A percentile compares a stretch with the other conserved stretches of the same genome.
These are phyloP conservation scores for Labyrinthula sp. DNA, from an alignment of 352 stramenopile species.

Conservation along the genomic window DNA sequence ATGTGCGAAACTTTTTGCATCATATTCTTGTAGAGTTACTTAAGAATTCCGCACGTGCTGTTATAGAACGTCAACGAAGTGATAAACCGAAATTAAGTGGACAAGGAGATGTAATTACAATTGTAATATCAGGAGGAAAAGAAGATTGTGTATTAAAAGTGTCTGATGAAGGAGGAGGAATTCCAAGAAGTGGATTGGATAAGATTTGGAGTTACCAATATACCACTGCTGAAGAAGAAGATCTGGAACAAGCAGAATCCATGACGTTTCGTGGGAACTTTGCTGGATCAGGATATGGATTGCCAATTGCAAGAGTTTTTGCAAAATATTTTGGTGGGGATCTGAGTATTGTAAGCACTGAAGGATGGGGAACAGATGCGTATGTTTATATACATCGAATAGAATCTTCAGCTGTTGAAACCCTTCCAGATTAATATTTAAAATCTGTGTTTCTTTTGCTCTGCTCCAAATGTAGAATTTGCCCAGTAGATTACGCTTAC, in stretches of 20 bases:
- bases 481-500: too few relatives aligned
- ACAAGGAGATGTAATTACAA: slow-evolving; percentile 91
- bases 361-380: slow-evolving; percentile 67
- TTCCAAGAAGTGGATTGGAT: slow-evolving; percentile 59
- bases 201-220: slow-evolving; percentile 75
- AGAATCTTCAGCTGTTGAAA: slow-evolving; percentile 8
- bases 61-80: too few relatives aligned
- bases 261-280: slow-evolving; percentile 29
- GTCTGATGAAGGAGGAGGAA: slow-evolving; percentile 65
- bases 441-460: too few relatives aligned
- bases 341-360: slow-evolving; percentile 71
- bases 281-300: slow-evolving; percentile 53
- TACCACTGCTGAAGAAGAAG: slow-evolving; percentile 46
- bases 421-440: slow-evolving; percentile 16
- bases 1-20: slow-evolving; percentile 71
- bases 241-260: slow-evolving; percentile 10
- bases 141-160: slow-evolving; percentile 41
- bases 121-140: slow-evolving; percentile 89
- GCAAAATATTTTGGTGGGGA: slow-evolving; percentile 73
- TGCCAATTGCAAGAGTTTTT: slow-evolving; percentile 65
- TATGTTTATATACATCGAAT: slow-evolving; percentile 68
- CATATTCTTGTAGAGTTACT: slow-evolving; percentile 98
- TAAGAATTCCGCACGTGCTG: slow-evolving; percentile 96
- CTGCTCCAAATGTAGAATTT: too few relatives aligned
- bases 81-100: too few relatives aligned